A percentile compares a stretch with the other conserved stretches of the same genome.
These are phyloP conservation scores for thale cress (Arabidopsis thaliana) DNA, from an alignment of 345 rosid genomes.

Conservation along the genomic window TAIR10.1 NC_003074.8:7917001-7917500, in stretches of 20 bases:
- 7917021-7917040: slow-evolving; percentile 64
- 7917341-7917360: slow-evolving; percentile 61
- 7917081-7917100: slow-evolving; percentile 69
- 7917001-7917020: slow-evolving; percentile 69
- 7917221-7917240: slow-evolving; percentile 53
- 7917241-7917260: slow-evolving; percentile 60
- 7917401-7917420: slow-evolving; percentile 79
- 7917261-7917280: slow-evolving; percentile 65
- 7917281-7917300: slow-evolving; percentile 70
- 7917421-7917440: slow-evolving; percentile 63
- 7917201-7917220: slow-evolving; percentile 64
- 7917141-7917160: slow-evolving; percentile 59
- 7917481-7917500: slow-evolving; percentile 67
- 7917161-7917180: slow-evolving; percentile 72
- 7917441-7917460: slow-evolving; percentile 70
- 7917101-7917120: slow-evolving; percentile 86
- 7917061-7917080: slow-evolving; percentile 59
- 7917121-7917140: slow-evolving; percentile 76
- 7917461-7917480: slow-evolving; percentile 80
- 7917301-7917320: slow-evolving; percentile 71
- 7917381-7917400: slow-evolving; percentile 75
- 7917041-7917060: slow-evolving; percentile 67
- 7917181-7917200: slow-evolving; percentile 66
- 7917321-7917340: slow-evolving; percentile 83
- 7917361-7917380: slow-evolving; percentile 71